These are phyloP conservation scores for Hippophae rhamnoides DNA, from an alignment of 306 rosid genomes.

Conservation along the genomic window DNA sequence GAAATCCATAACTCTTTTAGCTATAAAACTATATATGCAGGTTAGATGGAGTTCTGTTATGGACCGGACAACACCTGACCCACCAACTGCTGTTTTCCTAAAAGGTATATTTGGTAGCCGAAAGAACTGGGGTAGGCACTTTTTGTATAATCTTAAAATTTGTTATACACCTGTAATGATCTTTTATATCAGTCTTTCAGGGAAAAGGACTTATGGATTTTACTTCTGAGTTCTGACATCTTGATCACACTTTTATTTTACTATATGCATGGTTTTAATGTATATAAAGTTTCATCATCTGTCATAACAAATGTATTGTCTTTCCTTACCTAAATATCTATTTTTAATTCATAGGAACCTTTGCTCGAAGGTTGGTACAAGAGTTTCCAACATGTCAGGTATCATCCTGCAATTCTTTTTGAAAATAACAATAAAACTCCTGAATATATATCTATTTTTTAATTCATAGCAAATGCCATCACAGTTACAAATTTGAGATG, in stretches of 20 bases:
- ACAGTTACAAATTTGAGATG: too few relatives aligned
- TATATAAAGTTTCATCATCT: too few relatives aligned
- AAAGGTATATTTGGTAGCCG: conserved; percentile 90
- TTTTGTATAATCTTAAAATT: not conserved
- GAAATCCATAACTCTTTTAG: conserved; percentile 1
- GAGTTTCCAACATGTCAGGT: conserved; percentile 97
- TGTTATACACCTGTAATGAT: not conserved
- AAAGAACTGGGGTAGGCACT: conserved; percentile 83
- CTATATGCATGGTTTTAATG: too few relatives aligned
- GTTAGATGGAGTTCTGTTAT: conserved; percentile 77
- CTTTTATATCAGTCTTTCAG: too few relatives aligned
- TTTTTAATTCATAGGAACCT: conserved; percentile 48
- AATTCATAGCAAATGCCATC: too few relatives aligned
- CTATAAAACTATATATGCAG: conserved; percentile 27
- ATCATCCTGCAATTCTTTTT: conserved; percentile 23
- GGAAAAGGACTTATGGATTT: too few relatives aligned
- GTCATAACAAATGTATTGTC: conserved; percentile 12
- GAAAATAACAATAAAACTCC: too few relatives aligned
- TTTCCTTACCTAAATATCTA: conserved; percentile 8
- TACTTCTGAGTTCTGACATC: too few relatives aligned
- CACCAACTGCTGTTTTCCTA: conserved; percentile 89
- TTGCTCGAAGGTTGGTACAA: conserved; percentile 70
- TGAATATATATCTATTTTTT: too few relatives aligned
- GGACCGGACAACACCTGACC: conserved; percentile 56
- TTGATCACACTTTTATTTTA: too few relatives aligned